Evolutionary conservation across 257 asterid species (phyloP).

Genomic region (Ligustrum vulgare): DNA sequence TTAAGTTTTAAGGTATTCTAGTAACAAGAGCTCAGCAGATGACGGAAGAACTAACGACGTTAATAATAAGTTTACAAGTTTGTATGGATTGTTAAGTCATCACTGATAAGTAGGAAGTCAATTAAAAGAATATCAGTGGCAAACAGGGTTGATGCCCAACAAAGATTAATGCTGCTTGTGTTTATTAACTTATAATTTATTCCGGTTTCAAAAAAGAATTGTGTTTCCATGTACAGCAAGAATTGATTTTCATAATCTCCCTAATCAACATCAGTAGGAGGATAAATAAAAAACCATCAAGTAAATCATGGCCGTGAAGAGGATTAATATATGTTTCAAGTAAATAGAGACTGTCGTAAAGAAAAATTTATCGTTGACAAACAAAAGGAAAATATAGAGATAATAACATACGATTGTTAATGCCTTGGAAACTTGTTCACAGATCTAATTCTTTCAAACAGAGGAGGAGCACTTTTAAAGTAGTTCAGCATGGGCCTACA

Average conservation of each 20-base stretch:
- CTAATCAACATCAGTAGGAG: not conserved
- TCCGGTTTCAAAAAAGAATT: not conserved
- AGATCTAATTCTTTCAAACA: slow-evolving; percentile 66
- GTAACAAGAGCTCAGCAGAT: no score
- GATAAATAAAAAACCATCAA: not conserved
- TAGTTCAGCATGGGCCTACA: slow-evolving; percentile 69
- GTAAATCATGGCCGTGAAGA: not conserved
- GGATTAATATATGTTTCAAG: not conserved
- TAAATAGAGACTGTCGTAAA: not conserved
- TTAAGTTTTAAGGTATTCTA: no score
- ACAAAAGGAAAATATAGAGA: not conserved
- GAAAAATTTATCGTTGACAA: slow-evolving; percentile 8
- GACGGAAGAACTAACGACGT: no score
- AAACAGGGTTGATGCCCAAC: no score
- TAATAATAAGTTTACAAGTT: no score
- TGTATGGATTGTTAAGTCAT: no score
- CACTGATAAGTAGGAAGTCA: no score
- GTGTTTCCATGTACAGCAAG: not conserved
- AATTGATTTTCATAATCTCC: not conserved
- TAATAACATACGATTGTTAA: slow-evolving; percentile 43
- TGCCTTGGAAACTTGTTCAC: slow-evolving; percentile 33
- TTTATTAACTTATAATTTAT: not conserved
- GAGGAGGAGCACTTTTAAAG: slow-evolving; percentile 79
- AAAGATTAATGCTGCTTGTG: not conserved
- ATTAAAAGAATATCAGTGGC: no score